Base-by-base conservation (phyloP, 2,329 filamentous ascomycete species). In the Cadophora malorum region DNA sequence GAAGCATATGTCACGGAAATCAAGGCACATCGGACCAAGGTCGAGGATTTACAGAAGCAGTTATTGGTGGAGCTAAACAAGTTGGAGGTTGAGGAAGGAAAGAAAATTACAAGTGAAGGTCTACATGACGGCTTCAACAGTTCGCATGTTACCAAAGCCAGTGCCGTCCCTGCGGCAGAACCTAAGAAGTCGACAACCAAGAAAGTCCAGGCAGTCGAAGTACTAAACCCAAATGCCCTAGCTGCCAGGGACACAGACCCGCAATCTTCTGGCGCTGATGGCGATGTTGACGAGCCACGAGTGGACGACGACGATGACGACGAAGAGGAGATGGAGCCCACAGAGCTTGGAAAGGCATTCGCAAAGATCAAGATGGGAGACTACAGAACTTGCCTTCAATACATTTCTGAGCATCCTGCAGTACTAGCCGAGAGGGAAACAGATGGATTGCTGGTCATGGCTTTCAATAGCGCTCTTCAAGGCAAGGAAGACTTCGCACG, bases 81-180 rank as follows among this genome's bases (percentile, higher is more conserved):
- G 79, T 83, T 99, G 50, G 92, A 98, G 81, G 91, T 90, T 79
- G 91, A 96, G 72, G 94, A 97, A 74, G 83, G 86, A 68, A 88
- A 86, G 78, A 97, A 98, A 82, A 99, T 99, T 71, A 99, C 96
- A 12, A 98, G 94, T 77, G 94, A 97, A 72, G 86, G 88, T 73
- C 88, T 97, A 74, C 91, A 94, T 76, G 94, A 91, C 1, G 96
- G 96, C 6, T 99, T 99, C 78, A 90, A 96, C 80, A 95, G 89
- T 79, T 96, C 94, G 1, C 87, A 91, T 73, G 88, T 99, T 64
- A 84, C 87, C 75, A 95, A 93, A 79, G 78, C 83, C 8, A 80
- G 81, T 63, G 74, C 70, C 74, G 21, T 58, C 25, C 21, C 52
- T 28, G 64, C 72, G 71, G 64, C 70, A 25, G 71, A 72, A 10